Evolutionary conservation across 108 stramenopile species (phyloP), one percentile per base, ranked within the genome.

Genomic region (Pelagomonas calceolata): DNA sequence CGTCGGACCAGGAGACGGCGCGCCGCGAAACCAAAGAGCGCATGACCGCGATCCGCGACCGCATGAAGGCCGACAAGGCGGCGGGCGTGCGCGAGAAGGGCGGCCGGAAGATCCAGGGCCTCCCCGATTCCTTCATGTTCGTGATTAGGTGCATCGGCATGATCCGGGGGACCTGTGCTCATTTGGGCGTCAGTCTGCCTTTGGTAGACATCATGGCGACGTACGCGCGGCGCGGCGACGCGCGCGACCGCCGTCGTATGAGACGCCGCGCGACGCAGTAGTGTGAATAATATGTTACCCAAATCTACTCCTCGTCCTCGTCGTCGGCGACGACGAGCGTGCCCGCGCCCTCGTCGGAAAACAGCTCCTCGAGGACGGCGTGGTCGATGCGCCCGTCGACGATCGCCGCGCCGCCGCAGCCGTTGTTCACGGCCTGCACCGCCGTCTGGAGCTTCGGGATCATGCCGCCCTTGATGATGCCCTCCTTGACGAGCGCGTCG

Each of bases 381-480:
- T 73, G 46, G 64, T 81, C 84, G n/a, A 84, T 51, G 70, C 80
- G 80, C 32, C 81, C 81, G 60, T 84, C 81, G 39, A 5, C 39
- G 39, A 12, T 43, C 9, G 9, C 12, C 39, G 9, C 39, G 12
- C 39, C 39, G 39, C 39, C 39, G 39, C 9, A 43, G 39, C 39
- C 39, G 39, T 12, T 43, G 39, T 12, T 43, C 39, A 77, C 74
- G 21, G 81, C 81, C 10, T 65, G 51, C 30, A 79, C 15, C 39
- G 78, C 78, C 34, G 66, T 81, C 63, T 76, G 68, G 67, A 91
- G 85, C 80, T 94, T 96, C 66, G 93, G 96, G 68, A 97, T 95
- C 96, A 97, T 97, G 65, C 96, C 96, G 26, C 94, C 94, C 14
- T 88, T 94, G 73, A 97, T 94, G 32, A 92, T 94, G 51, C 92